These are phyloP conservation scores for Adansonia gregorii DNA, from an alignment of 441 rosid genomes.

Conservation along the genomic window DNA sequence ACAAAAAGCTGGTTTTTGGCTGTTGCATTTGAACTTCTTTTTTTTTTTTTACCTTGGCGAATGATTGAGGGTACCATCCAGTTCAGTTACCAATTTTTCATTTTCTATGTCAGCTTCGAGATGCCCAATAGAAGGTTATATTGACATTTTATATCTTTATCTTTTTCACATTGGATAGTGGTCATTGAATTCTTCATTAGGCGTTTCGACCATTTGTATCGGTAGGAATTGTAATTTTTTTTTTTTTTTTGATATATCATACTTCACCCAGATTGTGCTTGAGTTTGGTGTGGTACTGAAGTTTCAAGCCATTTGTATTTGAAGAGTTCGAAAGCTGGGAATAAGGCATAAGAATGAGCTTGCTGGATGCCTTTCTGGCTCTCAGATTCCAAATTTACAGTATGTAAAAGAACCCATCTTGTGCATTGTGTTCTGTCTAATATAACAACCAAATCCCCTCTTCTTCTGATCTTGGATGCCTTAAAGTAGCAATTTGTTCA, in stretches of 20 bases:
- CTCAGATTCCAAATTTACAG: conserved; percentile 29
- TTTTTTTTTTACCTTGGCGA: conserved; percentile 19
- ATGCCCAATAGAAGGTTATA: conserved; percentile 13
- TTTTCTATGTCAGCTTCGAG: conserved; percentile 26
- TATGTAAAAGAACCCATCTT: neutral
- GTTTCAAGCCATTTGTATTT: conserved; percentile 37
- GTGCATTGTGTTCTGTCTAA: conserved; percentile 35
- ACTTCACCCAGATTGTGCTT: conserved; percentile 32
- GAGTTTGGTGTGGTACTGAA: conserved; percentile 37
- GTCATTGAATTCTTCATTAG: conserved; percentile 31
- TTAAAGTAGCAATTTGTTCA: conserved; percentile 10
- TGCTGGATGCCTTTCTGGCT: conserved; percentile 29
- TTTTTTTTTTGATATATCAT: neutral
- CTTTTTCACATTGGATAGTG: conserved; percentile 15
- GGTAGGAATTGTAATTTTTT: conserved; percentile 25
- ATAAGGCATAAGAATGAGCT: conserved; percentile 36
- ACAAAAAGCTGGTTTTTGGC: conserved; percentile 7
- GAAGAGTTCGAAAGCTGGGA: conserved; percentile 34
- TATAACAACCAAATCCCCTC: neutral
- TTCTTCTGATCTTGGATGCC: neutral
- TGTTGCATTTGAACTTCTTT: conserved; percentile 13
- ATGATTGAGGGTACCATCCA: conserved; percentile 24
- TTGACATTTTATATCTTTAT: conserved; percentile 13
- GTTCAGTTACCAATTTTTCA: conserved; percentile 33
- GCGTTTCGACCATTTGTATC: conserved; percentile 33